Evolutionary conservation across 1,284 basidiomycete species (phyloP).

Genomic region (Ceratobasidium sp.): DNA sequence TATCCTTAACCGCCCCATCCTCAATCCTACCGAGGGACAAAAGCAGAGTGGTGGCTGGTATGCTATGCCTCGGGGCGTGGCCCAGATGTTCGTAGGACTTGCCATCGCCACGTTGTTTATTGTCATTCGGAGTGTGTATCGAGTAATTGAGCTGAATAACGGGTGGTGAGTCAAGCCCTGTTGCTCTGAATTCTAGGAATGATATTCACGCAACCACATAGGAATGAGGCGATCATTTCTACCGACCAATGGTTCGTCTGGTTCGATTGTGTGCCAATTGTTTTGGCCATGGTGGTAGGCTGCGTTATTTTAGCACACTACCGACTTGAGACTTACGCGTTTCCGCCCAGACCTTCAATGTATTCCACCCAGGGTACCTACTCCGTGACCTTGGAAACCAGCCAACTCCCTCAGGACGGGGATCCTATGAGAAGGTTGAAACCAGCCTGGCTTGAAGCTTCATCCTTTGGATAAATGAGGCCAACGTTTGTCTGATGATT

Average conservation of each 20-base stretch:
- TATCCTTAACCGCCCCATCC: constrained; percentile 45
- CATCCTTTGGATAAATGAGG: too few species aligned
- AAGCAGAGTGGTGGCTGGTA: constrained; percentile 31
- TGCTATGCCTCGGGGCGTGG: constrained; percentile 17
- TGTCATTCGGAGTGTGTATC: constrained; percentile 47
- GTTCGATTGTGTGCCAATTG: constrained; percentile 36
- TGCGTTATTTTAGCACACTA: too few species aligned
- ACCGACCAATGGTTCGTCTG: constrained; percentile 46
- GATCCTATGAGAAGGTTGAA: too few species aligned
- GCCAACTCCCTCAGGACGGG: too few species aligned
- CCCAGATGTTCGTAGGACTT: constrained; percentile 45
- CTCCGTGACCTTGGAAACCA: constrained; percentile 29
- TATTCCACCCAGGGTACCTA: constrained; percentile 36
- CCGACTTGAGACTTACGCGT: too few species aligned
- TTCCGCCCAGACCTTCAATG: constrained; percentile 13
- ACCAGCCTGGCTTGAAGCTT: too few species aligned
- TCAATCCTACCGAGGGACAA: constrained; percentile 45
- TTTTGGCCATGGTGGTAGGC: constrained; percentile 36
- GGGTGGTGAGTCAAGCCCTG: constrained; percentile 52
- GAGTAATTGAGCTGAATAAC: constrained; percentile 51
- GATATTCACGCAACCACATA: background rate
- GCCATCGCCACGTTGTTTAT: constrained; percentile 47
- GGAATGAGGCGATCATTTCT: constrained; percentile 44
- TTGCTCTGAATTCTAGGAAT: background rate
- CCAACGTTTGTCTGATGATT: too few species aligned